Conservation (phyloP, 345 rosid species). For the Leavenworthia alabamica region DNA sequence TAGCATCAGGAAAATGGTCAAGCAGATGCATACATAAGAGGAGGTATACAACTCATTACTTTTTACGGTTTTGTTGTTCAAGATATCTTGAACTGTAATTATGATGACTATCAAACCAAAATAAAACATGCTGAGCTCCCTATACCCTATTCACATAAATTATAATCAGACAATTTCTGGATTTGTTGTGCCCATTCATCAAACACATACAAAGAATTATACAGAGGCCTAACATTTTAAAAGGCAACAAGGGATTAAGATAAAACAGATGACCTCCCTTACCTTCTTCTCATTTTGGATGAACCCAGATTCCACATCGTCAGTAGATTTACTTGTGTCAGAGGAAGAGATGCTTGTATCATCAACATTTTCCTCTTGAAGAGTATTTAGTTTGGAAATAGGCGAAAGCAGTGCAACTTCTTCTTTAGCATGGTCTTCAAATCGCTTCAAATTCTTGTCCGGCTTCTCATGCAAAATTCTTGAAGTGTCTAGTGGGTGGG, state of each 20-base stretch:
- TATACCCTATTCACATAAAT: background rate
- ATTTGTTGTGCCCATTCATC: background rate
- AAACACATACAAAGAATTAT: background rate
- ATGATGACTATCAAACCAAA: background rate
- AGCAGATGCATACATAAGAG: background rate
- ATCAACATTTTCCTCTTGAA: conserved; percentile 54
- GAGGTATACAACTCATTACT: background rate
- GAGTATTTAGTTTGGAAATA: conserved; percentile 38
- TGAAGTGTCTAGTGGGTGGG: conserved; percentile 37
- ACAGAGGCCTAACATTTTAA: background rate
- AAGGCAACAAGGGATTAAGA: background rate
- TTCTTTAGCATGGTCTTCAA: conserved; percentile 34
- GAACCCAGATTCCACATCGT: conserved; percentile 35
- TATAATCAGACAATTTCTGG: background rate
- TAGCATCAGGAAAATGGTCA: too few relatives aligned
- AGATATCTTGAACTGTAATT: background rate
- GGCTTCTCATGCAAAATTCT: conserved; percentile 31
- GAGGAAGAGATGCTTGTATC: conserved; percentile 40
- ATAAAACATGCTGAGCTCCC: background rate
- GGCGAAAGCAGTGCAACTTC: conserved; percentile 38
- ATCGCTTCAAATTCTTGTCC: conserved; percentile 42
- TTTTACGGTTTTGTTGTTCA: background rate
- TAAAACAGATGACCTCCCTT: conserved; percentile 18
- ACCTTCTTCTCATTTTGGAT: conserved; percentile 45
- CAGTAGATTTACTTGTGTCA: conserved; percentile 41